phyloP scores from a whole-genome alignment of 805 yeast species.

The Kuraishia cidri region DNA sequence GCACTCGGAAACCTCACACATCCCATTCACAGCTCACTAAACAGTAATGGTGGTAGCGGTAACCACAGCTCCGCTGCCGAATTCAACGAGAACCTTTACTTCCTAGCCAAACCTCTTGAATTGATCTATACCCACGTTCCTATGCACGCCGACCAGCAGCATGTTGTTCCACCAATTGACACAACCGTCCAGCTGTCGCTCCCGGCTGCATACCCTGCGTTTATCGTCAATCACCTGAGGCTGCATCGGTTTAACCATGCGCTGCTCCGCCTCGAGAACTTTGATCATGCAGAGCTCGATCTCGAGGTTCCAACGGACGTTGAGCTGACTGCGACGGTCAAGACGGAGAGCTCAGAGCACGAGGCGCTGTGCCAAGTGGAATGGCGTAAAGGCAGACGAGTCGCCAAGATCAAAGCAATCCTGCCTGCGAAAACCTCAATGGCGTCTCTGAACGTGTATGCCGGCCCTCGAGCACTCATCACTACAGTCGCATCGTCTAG shows the following conservation, averaged over 20 bases:
- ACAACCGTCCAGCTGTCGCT: conserved; percentile 68
- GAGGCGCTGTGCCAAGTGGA: conserved; percentile 72
- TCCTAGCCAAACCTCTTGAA: conserved; percentile 67
- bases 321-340: conserved; percentile 56
- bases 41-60: conserved; percentile 8
- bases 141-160: conserved; percentile 69
- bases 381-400: conserved; percentile 57
- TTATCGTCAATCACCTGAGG: conserved; percentile 47
- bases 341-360: conserved; percentile 30
- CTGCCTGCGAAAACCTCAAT: conserved; percentile 61
- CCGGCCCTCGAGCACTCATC: conserved; percentile 53
- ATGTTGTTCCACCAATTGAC: conserved; percentile 77
- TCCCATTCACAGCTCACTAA: conserved; percentile 35
- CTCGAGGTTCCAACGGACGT: conserved; percentile 61
- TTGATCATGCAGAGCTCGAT: conserved; percentile 75
- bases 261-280: conserved; percentile 59
- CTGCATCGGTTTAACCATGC: conserved; percentile 72
- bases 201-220: conserved; percentile 84
- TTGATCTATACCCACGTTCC: conserved; percentile 86
- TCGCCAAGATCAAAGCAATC: conserved; percentile 72
- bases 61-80: neutral
- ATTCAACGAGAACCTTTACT: conserved; percentile 49
- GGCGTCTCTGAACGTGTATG: conserved; percentile 71
- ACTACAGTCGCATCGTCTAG: too few species aligned
- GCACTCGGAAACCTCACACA: conserved; percentile 52